These are phyloP conservation scores for Cudoniella acicularis DNA, from an alignment of 495 filamentous ascomycete species.

Conservation along the genomic window DNA sequence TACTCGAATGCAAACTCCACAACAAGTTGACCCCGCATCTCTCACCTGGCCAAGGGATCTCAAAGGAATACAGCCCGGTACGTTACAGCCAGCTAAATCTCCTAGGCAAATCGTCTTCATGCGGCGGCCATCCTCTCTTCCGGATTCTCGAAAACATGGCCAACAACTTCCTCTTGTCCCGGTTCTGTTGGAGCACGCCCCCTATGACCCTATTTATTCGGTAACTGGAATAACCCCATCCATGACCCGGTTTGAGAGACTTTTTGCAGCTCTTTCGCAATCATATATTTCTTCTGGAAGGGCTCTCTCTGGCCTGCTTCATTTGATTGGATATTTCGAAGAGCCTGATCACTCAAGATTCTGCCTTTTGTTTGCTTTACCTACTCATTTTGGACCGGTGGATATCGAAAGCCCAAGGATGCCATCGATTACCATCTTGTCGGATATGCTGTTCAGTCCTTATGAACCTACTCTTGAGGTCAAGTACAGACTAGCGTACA, in stretches of 20 bases:
- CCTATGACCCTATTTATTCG: slow-evolving; percentile 60
- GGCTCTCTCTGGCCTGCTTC: slow-evolving; percentile 58
- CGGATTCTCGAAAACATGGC: slow-evolving; percentile 36
- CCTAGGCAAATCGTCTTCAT: slow-evolving; percentile 52
- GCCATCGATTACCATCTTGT: slow-evolving; percentile 46
- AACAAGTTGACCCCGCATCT: slow-evolving; percentile 44
- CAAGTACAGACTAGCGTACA: slow-evolving; percentile 78
- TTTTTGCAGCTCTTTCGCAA: slow-evolving; percentile 49
- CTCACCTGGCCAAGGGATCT: slow-evolving; percentile 29
- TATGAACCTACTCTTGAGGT: slow-evolving; percentile 65
- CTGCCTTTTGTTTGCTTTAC: slow-evolving; percentile 81
- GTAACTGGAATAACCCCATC: slow-evolving; percentile 60
- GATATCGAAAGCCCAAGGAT: slow-evolving; percentile 42
- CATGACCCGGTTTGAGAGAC: slow-evolving; percentile 58
- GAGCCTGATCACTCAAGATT: slow-evolving; percentile 73
- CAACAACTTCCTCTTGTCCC: slow-evolving; percentile 37
- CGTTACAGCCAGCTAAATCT: slow-evolving; percentile 24
- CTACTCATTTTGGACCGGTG: slow-evolving; percentile 56
- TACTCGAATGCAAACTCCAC: slow-evolving; percentile 50
- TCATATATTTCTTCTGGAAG: slow-evolving; percentile 49
- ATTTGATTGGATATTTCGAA: slow-evolving; percentile 79
- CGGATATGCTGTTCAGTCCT: slow-evolving; percentile 46
- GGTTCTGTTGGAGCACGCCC: slow-evolving; percentile 64
- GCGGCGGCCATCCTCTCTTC: slow-evolving; percentile 41
- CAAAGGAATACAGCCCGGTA: slow-evolving; percentile 36